These are phyloP conservation scores for Entonaema liquescens DNA, from an alignment of 495 filamentous ascomycete species.

Conservation along the genomic window DNA sequence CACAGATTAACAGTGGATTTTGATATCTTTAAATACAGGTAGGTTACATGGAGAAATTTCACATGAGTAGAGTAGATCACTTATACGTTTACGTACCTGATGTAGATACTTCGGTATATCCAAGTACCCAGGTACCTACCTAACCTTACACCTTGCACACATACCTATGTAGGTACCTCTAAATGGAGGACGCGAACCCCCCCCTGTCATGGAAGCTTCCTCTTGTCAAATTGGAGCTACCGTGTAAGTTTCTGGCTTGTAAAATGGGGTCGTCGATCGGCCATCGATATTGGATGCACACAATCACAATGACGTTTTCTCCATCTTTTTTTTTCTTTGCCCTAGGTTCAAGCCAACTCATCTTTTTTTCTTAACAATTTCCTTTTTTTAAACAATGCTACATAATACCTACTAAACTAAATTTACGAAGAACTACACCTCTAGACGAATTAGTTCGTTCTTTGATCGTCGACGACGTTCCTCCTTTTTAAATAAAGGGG, in stretches of 20 bases:
- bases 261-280: too few species aligned
- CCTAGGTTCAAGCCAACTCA: constrained; percentile 3
- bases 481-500: constrained; percentile 4
- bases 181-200: constrained; percentile 15
- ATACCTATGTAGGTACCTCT: too few species aligned
- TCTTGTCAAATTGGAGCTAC: background rate
- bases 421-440: constrained; percentile 1
- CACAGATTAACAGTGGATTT: too few species aligned
- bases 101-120: background rate
- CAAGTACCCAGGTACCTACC: background rate
- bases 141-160: constrained; percentile 25
- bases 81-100: background rate
- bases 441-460: background rate
- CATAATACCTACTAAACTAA: background rate
- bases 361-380: constrained; percentile 14
- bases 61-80: background rate
- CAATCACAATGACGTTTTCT: constrained; percentile 38
- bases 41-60: background rate
- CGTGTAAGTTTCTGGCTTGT: background rate
- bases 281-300: constrained; percentile 22
- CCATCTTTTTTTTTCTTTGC: background rate
- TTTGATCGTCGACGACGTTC: constrained; percentile 1
- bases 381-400: background rate
- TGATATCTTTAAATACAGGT: background rate
- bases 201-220: background rate